phyloP scores from a whole-genome alignment of 2,329 filamentous ascomycete genomes.

The Bipolaris gigantea region DNA sequence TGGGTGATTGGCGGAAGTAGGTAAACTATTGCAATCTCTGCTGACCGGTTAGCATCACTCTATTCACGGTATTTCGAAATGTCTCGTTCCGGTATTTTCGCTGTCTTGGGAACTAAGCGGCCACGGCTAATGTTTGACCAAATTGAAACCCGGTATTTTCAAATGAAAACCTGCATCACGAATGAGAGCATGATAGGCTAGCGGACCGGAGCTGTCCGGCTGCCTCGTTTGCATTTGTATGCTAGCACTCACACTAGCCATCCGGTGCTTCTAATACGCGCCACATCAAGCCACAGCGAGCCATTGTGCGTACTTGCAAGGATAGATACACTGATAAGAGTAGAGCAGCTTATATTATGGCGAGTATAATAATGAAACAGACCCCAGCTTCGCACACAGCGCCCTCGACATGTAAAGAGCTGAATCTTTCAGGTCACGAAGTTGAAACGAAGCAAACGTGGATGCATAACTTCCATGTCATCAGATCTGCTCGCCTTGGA shows the following conservation, averaged over 20 bases:
- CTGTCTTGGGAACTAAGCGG: not conserved
- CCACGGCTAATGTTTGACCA: not conserved
- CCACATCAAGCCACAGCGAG: not conserved
- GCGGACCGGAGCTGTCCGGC: not conserved
- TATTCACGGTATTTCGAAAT: not conserved
- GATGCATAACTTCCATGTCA: not conserved
- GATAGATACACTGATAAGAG: not conserved
- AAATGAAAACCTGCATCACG: not conserved
- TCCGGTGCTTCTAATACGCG: not conserved
- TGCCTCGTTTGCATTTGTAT: not conserved
- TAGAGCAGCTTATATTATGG: not conserved
- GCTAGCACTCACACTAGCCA: no score
- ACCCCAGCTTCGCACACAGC: not conserved
- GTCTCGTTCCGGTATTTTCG: not conserved
- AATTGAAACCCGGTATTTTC: not conserved
- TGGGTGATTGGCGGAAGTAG: conserved; percentile 5
- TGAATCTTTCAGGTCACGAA: not conserved
- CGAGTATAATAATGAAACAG: not conserved
- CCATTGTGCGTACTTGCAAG: not conserved
- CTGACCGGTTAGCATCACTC: not conserved
- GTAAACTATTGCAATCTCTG: not conserved
- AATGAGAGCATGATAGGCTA: not conserved
- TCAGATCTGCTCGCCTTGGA: conserved; percentile 6
- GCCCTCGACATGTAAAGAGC: not conserved
- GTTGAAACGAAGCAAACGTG: conserved; percentile 3